These are phyloP conservation scores for Penicillium brevicompactum DNA, from an alignment of 2,329 filamentous ascomycete species.

Conservation along the genomic window DNA sequence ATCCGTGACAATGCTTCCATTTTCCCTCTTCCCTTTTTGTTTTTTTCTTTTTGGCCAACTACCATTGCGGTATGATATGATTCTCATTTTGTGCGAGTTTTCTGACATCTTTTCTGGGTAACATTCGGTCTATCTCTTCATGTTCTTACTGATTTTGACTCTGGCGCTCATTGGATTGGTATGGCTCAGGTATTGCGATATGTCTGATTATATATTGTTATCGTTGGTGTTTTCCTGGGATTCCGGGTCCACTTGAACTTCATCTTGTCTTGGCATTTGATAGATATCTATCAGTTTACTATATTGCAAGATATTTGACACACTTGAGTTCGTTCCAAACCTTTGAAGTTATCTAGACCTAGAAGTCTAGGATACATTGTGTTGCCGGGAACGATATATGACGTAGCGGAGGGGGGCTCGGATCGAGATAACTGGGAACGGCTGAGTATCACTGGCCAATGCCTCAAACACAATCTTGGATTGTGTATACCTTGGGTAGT, in stretches of 20 bases:
- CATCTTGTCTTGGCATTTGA: slow-evolving; percentile 2
- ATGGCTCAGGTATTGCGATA: slow-evolving; percentile 11
- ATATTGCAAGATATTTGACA: slow-evolving; percentile 2
- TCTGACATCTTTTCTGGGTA: slow-evolving; percentile 11
- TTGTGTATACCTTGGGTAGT: too few relatives aligned
- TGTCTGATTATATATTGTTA: slow-evolving; percentile 15
- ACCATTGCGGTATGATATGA: slow-evolving; percentile 14
- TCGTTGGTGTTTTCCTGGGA: background rate
- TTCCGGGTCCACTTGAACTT: background rate
- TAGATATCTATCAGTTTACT: background rate
- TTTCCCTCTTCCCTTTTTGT: background rate
- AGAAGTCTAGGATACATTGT: background rate
- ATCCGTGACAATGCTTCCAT: slow-evolving; percentile 4
- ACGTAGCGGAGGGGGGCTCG: too few relatives aligned
- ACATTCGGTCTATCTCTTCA: slow-evolving; percentile 12
- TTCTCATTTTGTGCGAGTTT: slow-evolving; percentile 10
- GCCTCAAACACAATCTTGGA: too few relatives aligned
- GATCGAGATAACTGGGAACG: too few relatives aligned
- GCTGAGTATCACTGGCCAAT: too few relatives aligned
- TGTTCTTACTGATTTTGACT: slow-evolving; percentile 10
- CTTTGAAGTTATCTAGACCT: too few relatives aligned
- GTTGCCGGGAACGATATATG: too few relatives aligned
- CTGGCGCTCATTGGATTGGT: slow-evolving; percentile 23
- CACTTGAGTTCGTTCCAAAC: background rate
- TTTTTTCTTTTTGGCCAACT: slow-evolving; percentile 2